Evolutionary conservation across 129 eudicot genomes (phyloP).

Genomic region (Mikania micrantha): DNA sequence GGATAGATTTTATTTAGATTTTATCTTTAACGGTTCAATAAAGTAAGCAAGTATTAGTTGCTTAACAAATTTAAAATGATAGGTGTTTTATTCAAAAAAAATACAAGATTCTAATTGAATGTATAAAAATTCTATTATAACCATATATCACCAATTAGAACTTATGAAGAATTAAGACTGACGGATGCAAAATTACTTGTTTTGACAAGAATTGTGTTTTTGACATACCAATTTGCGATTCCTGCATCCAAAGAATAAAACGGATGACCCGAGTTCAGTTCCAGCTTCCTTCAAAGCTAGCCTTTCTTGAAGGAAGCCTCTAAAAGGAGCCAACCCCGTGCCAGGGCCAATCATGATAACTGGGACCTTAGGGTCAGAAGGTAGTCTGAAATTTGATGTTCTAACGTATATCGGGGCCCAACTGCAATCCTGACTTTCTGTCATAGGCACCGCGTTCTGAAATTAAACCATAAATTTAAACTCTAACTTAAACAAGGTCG

Average conservation of each 20-base stretch:
- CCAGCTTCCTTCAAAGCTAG: not conserved
- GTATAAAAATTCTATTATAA: too few relatives aligned
- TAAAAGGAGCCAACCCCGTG: constrained; percentile 93
- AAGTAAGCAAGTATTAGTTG: too few relatives aligned
- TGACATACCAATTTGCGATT: not conserved
- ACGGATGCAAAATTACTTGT: too few relatives aligned
- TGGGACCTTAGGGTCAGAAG: constrained; percentile 61
- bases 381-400: constrained; percentile 67
- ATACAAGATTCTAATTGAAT: too few relatives aligned
- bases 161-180: too few relatives aligned
- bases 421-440: constrained; percentile 50
- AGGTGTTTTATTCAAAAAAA: too few relatives aligned
- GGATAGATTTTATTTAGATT: not conserved
- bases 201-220: not conserved
- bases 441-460: constrained; percentile 59
- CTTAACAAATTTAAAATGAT: too few relatives aligned
- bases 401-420: constrained; percentile 77
- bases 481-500: too few relatives aligned
- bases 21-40: not conserved
- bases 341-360: constrained; percentile 88
- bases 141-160: too few relatives aligned
- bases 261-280: not conserved
- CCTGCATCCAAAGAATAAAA: constrained; percentile 2
- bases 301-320: constrained; percentile 74
- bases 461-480: not conserved